Conservation (phyloP, 495 filamentous ascomycete species). For the Tetracladium setigerum region DNA sequence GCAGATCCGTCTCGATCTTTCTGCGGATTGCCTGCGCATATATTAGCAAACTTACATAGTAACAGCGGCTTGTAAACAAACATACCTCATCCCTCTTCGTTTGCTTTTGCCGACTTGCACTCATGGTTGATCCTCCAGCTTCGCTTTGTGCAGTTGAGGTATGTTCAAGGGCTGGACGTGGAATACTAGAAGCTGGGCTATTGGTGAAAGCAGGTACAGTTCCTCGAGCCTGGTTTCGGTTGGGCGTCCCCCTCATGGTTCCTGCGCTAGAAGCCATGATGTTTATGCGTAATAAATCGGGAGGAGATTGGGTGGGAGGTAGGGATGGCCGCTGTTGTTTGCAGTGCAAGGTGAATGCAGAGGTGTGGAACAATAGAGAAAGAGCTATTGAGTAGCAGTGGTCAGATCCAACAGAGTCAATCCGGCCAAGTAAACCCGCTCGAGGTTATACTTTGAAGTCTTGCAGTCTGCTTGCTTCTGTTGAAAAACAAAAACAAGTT, state of each 20-base stretch:
- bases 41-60: constrained; percentile 13
- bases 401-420: too few relatives aligned
- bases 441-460: too few relatives aligned
- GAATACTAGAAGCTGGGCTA: constrained; percentile 69
- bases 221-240: constrained; percentile 51
- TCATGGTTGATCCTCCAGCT: constrained; percentile 65
- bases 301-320: not conserved
- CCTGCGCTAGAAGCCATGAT: constrained; percentile 19
- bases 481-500: not conserved
- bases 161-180: constrained; percentile 72
- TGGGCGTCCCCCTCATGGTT: constrained; percentile 54
- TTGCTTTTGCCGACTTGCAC: constrained; percentile 86
- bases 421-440: too few relatives aligned
- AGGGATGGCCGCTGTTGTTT: not conserved
- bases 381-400: too few relatives aligned
- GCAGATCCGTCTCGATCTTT: constrained; percentile 95
- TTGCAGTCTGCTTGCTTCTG: not conserved
- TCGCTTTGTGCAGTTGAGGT: constrained; percentile 51
- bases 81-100: constrained; percentile 96
- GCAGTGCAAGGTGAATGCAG: too few relatives aligned
- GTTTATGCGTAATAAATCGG: not conserved
- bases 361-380: too few relatives aligned
- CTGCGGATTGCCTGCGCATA: constrained; percentile 77
- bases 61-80: constrained; percentile 3
- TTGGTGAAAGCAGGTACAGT: constrained; percentile 60